phyloP scores from a whole-genome alignment of 768 basidiomycete genomes.

The Brasilioporus rufonigricans region DNA sequence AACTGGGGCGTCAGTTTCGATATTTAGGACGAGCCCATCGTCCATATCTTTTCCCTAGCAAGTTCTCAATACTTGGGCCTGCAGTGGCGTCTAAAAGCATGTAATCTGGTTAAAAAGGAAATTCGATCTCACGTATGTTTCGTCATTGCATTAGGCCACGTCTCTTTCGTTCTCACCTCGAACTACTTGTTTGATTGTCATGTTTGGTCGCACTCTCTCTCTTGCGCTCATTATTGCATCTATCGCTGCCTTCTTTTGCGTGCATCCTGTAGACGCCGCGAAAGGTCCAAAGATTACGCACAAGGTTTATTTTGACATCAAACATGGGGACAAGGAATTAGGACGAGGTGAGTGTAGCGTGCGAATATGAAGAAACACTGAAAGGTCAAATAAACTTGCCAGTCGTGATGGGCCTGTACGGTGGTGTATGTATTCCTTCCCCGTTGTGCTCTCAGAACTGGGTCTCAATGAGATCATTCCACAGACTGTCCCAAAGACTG shows the following conservation, averaged over 20 bases:
- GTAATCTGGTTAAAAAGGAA: conserved; percentile 17
- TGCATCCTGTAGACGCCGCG: conserved; percentile 70
- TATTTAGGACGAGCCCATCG: conserved; percentile 74
- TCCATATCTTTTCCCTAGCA: conserved; percentile 44
- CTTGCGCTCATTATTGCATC: conserved; percentile 61
- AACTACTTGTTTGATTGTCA: conserved; percentile 10
- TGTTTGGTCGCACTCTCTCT: conserved; percentile 61
- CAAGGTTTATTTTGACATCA: conserved; percentile 94
- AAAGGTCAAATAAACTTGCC: conserved; percentile 7
- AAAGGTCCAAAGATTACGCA: conserved; percentile 89
- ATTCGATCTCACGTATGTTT: conserved; percentile 19
- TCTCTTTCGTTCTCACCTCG: conserved; percentile 14
- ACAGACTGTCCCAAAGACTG: conserved; percentile 94
- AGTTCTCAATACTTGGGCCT: not conserved
- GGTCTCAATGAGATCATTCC: not conserved
- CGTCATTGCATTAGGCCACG: conserved; percentile 18
- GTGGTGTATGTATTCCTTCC: conserved; percentile 55
- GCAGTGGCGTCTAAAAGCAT: no score
- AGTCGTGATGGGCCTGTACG: conserved; percentile 90
- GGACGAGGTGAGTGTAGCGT: conserved; percentile 63
- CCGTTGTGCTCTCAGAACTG: not conserved
- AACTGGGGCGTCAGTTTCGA: conserved; percentile 42
- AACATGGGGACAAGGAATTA: conserved; percentile 83
- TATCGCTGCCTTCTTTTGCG: conserved; percentile 67
- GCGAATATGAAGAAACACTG: not conserved